A percentile compares a stretch with the other conserved stretches of the same genome.
Evolutionary conservation across 192 early-diverging fungal species (phyloP).

Genomic region (Obelidium mucronatum): DNA sequence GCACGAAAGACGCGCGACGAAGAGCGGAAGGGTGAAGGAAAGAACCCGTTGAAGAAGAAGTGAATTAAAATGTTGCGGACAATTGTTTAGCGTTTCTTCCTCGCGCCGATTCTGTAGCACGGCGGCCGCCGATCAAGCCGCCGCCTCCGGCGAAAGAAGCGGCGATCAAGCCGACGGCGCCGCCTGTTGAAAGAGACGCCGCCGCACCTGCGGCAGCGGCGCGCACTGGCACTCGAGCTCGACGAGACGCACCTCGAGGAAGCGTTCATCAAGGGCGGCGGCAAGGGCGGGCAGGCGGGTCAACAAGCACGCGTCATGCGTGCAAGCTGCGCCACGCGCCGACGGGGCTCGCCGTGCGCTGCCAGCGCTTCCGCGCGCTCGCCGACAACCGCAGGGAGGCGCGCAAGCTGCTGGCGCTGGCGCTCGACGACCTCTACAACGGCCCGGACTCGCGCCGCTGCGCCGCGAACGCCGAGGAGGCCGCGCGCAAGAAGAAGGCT

Average conservation of each 20-base stretch:
- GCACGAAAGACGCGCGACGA: too few species aligned
- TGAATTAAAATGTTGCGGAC: too few species aligned
- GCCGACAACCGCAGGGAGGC: slow-evolving; percentile 51
- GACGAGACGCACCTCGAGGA: slow-evolving; percentile 51
- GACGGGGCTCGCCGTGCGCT: slow-evolving; percentile 47
- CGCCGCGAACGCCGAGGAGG: slow-evolving; percentile 18
- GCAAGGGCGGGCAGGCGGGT: slow-evolving; percentile 58
- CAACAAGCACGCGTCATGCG: slow-evolving; percentile 48
- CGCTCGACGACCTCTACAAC: slow-evolving; percentile 50
- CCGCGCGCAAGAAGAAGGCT: slow-evolving; percentile 33
- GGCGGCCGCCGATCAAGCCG: too few species aligned
- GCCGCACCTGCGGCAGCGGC: slow-evolving; percentile 9
- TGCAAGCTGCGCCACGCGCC: slow-evolving; percentile 55
- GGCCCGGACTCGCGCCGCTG: slow-evolving; percentile 39
- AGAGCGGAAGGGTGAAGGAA: slow-evolving; percentile 8
- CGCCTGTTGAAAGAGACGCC: background rate
- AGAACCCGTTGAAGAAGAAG: slow-evolving; percentile 16
- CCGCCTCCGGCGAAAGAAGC: too few species aligned
- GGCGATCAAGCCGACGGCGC: too few species aligned
- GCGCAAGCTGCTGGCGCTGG: slow-evolving; percentile 49
- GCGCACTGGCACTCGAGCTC: slow-evolving; percentile 31
- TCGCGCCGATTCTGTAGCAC: too few species aligned
- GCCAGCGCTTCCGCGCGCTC: slow-evolving; percentile 53
- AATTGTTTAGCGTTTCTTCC: background rate
- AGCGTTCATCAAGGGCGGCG: slow-evolving; percentile 52